Evolutionary conservation across 768 basidiomycete genomes (phyloP).

Genomic region (Nevesoporus exiguus): DNA sequence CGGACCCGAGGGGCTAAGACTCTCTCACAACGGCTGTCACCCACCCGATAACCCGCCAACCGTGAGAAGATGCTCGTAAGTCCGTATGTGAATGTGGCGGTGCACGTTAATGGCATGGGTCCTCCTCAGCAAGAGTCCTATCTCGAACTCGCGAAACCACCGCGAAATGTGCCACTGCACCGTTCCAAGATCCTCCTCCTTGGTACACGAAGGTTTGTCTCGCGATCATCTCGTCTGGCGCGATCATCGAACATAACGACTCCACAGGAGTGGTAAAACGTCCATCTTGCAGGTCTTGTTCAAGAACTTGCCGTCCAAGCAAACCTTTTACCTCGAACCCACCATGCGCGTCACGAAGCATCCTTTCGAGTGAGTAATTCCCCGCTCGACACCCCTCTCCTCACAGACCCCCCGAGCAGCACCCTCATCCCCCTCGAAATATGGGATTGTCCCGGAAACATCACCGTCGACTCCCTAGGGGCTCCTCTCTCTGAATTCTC

Average conservation of each 20-base stretch:
- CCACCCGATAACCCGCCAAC: background rate
- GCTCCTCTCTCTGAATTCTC: conserved; percentile 75
- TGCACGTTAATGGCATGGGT: conserved; percentile 1
- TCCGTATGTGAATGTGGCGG: background rate
- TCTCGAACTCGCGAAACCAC: conserved; percentile 9
- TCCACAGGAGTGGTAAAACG: conserved; percentile 81
- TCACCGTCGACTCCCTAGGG: conserved; percentile 74
- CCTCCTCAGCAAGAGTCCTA: conserved; percentile 9
- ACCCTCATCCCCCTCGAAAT: conserved; percentile 90
- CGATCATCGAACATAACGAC: conserved; percentile 1
- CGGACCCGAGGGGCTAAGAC: background rate
- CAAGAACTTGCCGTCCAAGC: conserved; percentile 74
- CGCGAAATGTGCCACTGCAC: conserved; percentile 11
- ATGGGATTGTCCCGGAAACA: conserved; percentile 92
- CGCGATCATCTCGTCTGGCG: background rate
- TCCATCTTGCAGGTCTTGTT: conserved; percentile 92
- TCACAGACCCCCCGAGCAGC: conserved; percentile 39
- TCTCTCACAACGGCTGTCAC: background rate
- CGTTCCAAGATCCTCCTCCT: conserved; percentile 71
- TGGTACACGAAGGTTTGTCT: conserved; percentile 61
- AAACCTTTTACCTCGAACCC: conserved; percentile 87
- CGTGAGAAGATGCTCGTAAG: background rate
- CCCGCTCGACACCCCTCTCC: background rate
- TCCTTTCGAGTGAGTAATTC: conserved; percentile 67
- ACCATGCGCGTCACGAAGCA: conserved; percentile 76